These are phyloP conservation scores for Boletus coccyginus DNA, from an alignment of 768 basidiomycete species.

Conservation along the genomic window DNA sequence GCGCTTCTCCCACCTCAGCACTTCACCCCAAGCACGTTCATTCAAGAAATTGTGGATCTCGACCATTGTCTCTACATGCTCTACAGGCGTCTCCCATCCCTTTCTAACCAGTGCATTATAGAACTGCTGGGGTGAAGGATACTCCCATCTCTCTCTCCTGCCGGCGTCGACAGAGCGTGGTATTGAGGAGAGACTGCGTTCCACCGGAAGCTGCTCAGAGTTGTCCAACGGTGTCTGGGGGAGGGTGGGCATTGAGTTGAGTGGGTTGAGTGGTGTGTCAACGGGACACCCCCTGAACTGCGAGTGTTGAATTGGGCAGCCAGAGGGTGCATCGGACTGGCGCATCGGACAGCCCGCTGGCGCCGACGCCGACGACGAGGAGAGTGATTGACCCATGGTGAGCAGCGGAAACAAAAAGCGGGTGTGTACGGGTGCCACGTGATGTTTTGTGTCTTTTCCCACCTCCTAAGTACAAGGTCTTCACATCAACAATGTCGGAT, in stretches of 20 bases:
- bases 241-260: slow-evolving; percentile 88
- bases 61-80: slow-evolving; percentile 95
- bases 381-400: slow-evolving; percentile 20
- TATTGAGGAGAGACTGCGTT: slow-evolving; percentile 81
- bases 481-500: neutral
- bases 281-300: slow-evolving; percentile 54
- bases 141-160: slow-evolving; percentile 68
- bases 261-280: slow-evolving; percentile 51
- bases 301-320: slow-evolving; percentile 45
- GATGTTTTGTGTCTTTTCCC: slow-evolving; percentile 3
- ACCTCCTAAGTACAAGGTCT: neutral
- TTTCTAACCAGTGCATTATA: slow-evolving; percentile 96
- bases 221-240: slow-evolving; percentile 64
- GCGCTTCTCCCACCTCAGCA: slow-evolving; percentile 87
- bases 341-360: slow-evolving; percentile 13
- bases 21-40: slow-evolving; percentile 95
- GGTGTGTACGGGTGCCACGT: slow-evolving; percentile 4
- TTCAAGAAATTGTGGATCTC: slow-evolving; percentile 98
- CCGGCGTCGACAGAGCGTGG: slow-evolving; percentile 52
- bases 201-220: slow-evolving; percentile 59
- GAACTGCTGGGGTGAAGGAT: slow-evolving; percentile 96
- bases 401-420: neutral
- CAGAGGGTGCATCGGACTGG: slow-evolving; percentile 3
- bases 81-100: slow-evolving; percentile 96
- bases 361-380: slow-evolving; percentile 7